phyloP scores from a whole-genome alignment of 2,329 filamentous ascomycete genomes.

The Graphium sp. region DNA sequence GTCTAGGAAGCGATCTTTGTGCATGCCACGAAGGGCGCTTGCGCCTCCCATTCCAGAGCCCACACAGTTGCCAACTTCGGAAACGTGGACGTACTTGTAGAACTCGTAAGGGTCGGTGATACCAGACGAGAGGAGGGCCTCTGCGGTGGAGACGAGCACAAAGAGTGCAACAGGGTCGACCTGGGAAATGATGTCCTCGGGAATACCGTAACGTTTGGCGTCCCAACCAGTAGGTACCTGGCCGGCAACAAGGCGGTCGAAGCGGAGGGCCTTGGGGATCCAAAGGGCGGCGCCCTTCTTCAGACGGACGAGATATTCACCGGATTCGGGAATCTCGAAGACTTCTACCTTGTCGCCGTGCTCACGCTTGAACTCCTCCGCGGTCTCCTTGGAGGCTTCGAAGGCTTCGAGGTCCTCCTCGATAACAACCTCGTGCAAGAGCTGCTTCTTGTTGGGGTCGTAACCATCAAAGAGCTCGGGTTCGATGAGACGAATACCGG shows the following conservation, averaged over 20 bases:
- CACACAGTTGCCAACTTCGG: slow-evolving; percentile 94
- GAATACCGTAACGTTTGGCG: slow-evolving; percentile 87
- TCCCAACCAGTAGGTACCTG: slow-evolving; percentile 97
- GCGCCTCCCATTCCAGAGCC: slow-evolving; percentile 97
- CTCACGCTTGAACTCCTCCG: slow-evolving; percentile 91
- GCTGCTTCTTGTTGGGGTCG: slow-evolving; percentile 95
- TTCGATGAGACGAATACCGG: slow-evolving; percentile 93
- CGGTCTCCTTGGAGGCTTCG: slow-evolving; percentile 92
- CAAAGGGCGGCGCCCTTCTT: slow-evolving; percentile 90
- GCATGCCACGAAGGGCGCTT: slow-evolving; percentile 86
- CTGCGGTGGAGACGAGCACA: slow-evolving; percentile 83
- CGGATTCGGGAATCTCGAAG: slow-evolving; percentile 85
- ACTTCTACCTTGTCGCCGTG: slow-evolving; percentile 96
- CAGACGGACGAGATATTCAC: slow-evolving; percentile 85
- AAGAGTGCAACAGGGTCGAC: slow-evolving; percentile 94
- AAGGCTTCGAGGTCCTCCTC: slow-evolving; percentile 95
- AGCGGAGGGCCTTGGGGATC: slow-evolving; percentile 92
- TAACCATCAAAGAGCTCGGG: slow-evolving; percentile 94
- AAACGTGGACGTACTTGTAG: slow-evolving; percentile 98
- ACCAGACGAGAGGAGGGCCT: slow-evolving; percentile 79
- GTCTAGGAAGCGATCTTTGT: slow-evolving; percentile 92
- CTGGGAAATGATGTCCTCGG: slow-evolving; percentile 93
- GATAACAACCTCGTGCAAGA: slow-evolving; percentile 94
- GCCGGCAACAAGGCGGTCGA: slow-evolving; percentile 92
- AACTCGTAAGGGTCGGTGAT: slow-evolving; percentile 99